A percentile compares a stretch with the other conserved stretches of the same genome.
Conservation (phyloP, 306 rosid genomes). For the Medicago ruthenica region DNA sequence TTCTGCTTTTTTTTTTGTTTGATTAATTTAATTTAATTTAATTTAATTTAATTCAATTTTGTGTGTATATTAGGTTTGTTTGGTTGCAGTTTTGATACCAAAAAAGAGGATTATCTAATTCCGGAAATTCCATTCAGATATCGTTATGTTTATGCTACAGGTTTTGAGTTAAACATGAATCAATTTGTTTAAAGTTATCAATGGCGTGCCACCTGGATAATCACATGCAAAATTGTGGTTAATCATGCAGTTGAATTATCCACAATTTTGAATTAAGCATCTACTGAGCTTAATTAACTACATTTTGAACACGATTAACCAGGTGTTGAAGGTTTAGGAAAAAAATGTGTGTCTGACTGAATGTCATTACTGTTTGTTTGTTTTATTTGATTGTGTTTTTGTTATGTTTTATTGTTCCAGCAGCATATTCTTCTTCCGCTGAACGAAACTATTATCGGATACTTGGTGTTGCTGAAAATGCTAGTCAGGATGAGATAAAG, state of each 20-base stretch:
- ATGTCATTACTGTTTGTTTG: not conserved
- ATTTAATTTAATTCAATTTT: too few species aligned
- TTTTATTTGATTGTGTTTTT: conserved; percentile 23
- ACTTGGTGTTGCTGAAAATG: conserved; percentile 72
- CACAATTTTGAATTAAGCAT: too few species aligned
- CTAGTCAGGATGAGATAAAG: conserved; percentile 78
- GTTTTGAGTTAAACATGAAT: conserved; percentile 49
- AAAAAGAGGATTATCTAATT: conserved; percentile 41
- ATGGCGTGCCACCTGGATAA: not conserved
- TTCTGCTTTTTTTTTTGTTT: conserved; percentile 4
- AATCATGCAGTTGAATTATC: too few species aligned
- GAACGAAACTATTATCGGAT: conserved; percentile 68
- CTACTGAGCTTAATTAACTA: too few species aligned
- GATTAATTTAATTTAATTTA: not conserved
- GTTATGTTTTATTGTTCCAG: conserved; percentile 49
- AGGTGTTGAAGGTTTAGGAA: too few species aligned
- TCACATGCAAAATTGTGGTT: too few species aligned
- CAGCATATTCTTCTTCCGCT: conserved; percentile 59
- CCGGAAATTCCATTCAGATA: conserved; percentile 42
- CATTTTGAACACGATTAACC: too few species aligned
- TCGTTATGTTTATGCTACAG: conserved; percentile 71
- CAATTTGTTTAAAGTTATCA: not conserved
- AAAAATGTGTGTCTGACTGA: too few species aligned
- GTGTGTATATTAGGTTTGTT: conserved; percentile 52
- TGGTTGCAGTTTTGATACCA: conserved; percentile 49